Base-by-base conservation (phyloP, 192 early-diverging fungal genomes). In the Piromyces finnis region DNA sequence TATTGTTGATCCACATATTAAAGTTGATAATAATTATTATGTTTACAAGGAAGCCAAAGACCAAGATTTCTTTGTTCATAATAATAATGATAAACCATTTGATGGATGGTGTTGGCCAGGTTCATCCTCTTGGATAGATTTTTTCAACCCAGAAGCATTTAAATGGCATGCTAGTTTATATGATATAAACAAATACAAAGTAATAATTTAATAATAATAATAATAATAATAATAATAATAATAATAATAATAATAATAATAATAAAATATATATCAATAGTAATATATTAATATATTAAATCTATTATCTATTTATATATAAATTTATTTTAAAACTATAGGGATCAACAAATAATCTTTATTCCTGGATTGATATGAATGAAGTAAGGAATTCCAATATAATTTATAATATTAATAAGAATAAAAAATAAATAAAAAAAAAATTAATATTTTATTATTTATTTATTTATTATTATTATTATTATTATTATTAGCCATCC, bases 311-410 rank as follows among this genome's bases (percentile, higher is more conserved):
- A n/a, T n/a, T n/a, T n/a, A n/a, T n/a, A n/a, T n/a, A n/a, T n/a
- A n/a, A n/a, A n/a, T n/a, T n/a, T n/a, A n/a, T n/a, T n/a, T n/a
- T 78, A 78, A 78, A 29, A 78, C 83, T 30, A 4, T 29, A 88
- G 81, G 95, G 94, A 29, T 94, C 94, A 14, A 94, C 95, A 16
- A 85, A 88, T 27, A 83, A 83, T 59, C 88, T 98, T 27, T 95
- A 93, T 85, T 92, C 95, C 4, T 99, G 98, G 98, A 98, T 98
- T 85, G 98, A 99, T 82, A 99, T 99, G 98, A 99, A 99, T 84
- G 98, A 99, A 81, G 59, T 81, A 16, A 22, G n/a, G n/a, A 30
- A 77, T 35, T 16, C 14, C 83, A 29, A 16, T 28, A 22, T 35
- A n/a, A n/a, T n/a, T n/a, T 35, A 7, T 35, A 35, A 7, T 35